phyloP scores from a whole-genome alignment of 2,329 filamentous ascomycete genomes.

The Botryotinia globosa region DNA sequence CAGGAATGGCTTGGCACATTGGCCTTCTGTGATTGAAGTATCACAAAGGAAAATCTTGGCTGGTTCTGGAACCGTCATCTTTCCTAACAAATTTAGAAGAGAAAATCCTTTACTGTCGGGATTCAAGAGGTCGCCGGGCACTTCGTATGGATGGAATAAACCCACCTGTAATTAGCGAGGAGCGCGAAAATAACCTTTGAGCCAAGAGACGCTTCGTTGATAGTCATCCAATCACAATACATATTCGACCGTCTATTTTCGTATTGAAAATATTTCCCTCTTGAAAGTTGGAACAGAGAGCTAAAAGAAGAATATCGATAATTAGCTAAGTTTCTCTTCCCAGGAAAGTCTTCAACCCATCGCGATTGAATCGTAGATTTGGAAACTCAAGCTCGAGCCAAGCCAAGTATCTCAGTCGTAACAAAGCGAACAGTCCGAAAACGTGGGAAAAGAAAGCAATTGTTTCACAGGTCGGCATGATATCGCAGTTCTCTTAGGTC shows the following conservation, averaged over 20 bases:
- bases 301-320: background rate
- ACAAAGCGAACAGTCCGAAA: background rate
- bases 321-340: background rate
- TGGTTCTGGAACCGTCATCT: background rate
- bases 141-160: background rate
- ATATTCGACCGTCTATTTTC: background rate
- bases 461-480: too few relatives aligned
- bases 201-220: background rate
- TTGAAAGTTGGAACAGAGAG: background rate
- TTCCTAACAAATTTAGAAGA: background rate
- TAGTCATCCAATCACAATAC: background rate
- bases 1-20: background rate
- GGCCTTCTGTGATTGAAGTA: background rate
- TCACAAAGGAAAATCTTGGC: background rate
- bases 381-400: background rate
- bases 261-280: background rate
- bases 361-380: background rate
- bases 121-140: background rate
- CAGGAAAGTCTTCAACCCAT: background rate
- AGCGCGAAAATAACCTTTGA: background rate
- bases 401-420: background rate
- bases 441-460: background rate
- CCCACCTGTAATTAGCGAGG: background rate
- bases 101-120: background rate
- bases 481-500: accelerated